phyloP scores from a whole-genome alignment of 306 rosid genomes.

The Gillenia trifoliata region DNA sequence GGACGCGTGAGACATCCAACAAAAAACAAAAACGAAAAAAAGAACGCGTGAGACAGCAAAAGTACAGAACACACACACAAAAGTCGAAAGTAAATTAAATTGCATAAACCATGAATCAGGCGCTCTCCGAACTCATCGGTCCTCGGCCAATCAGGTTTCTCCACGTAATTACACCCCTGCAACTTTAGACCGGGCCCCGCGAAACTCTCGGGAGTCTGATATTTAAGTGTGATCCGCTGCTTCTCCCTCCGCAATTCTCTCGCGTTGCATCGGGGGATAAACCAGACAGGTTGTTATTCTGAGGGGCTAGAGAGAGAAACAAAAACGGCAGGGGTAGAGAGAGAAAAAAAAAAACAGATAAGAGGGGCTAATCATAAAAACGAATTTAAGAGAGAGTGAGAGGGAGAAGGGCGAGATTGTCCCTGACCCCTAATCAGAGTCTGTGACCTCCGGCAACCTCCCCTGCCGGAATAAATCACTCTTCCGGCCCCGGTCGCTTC shows the following conservation, averaged over 20 bases:
- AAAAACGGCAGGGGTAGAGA: background rate
- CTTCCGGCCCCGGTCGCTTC: slow-evolving; percentile 10
- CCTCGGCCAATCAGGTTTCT: background rate
- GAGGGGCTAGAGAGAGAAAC: background rate
- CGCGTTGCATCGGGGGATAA: background rate
- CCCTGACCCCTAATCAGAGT: background rate
- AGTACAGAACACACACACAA: background rate
- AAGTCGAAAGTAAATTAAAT: background rate
- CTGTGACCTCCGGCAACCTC: slow-evolving; percentile 12
- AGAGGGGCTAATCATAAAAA: background rate
- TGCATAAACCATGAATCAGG: background rate
- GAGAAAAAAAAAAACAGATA: background rate
- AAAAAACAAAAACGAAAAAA: no score
- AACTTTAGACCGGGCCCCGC: slow-evolving; percentile 13
- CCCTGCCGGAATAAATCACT: slow-evolving; percentile 21
- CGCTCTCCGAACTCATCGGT: background rate
- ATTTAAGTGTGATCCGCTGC: background rate
- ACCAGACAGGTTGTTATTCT: background rate
- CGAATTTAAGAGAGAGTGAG: background rate
- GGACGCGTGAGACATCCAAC: no score
- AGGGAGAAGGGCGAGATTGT: background rate
- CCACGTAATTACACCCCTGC: background rate
- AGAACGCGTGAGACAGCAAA: background rate
- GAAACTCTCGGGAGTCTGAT: background rate
- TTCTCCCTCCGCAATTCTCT: background rate